phyloP scores from a whole-genome alignment of 169 alveolate species.

The Eimeria sp. region DNA sequence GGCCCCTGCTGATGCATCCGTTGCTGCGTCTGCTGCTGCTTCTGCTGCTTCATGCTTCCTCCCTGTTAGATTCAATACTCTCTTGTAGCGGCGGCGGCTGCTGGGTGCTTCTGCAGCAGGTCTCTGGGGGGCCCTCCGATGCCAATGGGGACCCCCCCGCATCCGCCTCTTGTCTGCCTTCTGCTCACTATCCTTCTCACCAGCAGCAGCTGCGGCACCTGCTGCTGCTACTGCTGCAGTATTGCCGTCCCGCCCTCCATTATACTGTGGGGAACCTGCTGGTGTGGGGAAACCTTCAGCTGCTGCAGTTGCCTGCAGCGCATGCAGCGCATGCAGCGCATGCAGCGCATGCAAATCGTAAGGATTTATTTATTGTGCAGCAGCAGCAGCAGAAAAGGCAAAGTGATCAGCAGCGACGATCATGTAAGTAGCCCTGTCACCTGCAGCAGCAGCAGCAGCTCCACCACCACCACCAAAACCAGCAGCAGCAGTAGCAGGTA shows the following conservation, averaged over 20 bases:
- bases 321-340: conserved; percentile 9
- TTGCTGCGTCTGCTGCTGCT: neutral
- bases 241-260: neutral
- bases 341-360: neutral
- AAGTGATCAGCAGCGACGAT: neutral
- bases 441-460: neutral
- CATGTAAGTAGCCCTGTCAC: too few species aligned
- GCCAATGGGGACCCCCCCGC: too few species aligned
- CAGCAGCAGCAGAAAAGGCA: neutral
- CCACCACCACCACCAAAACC: neutral
- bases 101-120: too few species aligned
- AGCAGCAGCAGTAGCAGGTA: neutral
- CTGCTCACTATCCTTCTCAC: too few species aligned
- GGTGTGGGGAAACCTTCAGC: conserved; percentile 38
- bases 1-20: conserved; percentile 6
- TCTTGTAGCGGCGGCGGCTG: neutral
- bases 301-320: neutral
- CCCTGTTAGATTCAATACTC: neutral
- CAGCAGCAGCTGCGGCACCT: too few species aligned
- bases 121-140: neutral
- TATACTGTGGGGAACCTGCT: neutral
- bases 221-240: neutral
- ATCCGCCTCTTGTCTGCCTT: too few species aligned
- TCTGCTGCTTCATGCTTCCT: neutral
- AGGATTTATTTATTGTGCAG: neutral